phyloP scores from a whole-genome alignment of 2,329 filamentous ascomycete genomes.

The Sordariomycetes sp. region DNA sequence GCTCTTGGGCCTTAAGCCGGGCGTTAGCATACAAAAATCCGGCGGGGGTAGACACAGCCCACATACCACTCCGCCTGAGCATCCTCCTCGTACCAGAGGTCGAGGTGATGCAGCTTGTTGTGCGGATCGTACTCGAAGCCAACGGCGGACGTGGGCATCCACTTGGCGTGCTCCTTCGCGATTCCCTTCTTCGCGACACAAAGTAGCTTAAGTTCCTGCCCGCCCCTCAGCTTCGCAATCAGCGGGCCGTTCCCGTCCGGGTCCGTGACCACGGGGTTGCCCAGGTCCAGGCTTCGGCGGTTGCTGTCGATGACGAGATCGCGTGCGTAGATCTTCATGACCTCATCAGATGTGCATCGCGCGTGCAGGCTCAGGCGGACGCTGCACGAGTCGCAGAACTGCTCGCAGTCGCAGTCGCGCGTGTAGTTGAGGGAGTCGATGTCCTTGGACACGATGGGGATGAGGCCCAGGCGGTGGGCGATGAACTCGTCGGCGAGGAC shows the following conservation, averaged over 20 bases:
- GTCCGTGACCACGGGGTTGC: constrained; percentile 75
- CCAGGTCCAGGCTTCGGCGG: constrained; percentile 63
- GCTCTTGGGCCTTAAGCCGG: constrained; percentile 58
- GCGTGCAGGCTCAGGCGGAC: constrained; percentile 78
- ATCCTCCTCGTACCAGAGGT: constrained; percentile 88
- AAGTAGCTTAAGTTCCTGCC: constrained; percentile 80
- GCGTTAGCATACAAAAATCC: neutral
- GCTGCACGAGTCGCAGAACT: constrained; percentile 86
- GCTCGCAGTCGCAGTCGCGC: constrained; percentile 92
- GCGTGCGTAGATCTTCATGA: constrained; percentile 89
- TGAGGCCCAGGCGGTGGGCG: constrained; percentile 79
- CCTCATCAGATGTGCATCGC: constrained; percentile 72
- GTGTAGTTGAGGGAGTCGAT: constrained; percentile 77
- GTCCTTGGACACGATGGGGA: constrained; percentile 77
- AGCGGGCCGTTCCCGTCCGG: constrained; percentile 70
- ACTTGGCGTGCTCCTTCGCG: constrained; percentile 97
- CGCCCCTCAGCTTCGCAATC: constrained; percentile 81
- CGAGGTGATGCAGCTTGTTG: constrained; percentile 86
- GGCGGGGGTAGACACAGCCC: neutral
- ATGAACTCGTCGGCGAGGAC: constrained; percentile 95
- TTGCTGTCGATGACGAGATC: constrained; percentile 67
- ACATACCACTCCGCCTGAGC: constrained; percentile 73
- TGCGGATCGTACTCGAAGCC: constrained; percentile 98
- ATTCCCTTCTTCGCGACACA: constrained; percentile 98
- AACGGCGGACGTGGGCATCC: constrained; percentile 84